Base-by-base conservation (phyloP, 331 rosid genomes). In the Pyracantha coccinea region DNA sequence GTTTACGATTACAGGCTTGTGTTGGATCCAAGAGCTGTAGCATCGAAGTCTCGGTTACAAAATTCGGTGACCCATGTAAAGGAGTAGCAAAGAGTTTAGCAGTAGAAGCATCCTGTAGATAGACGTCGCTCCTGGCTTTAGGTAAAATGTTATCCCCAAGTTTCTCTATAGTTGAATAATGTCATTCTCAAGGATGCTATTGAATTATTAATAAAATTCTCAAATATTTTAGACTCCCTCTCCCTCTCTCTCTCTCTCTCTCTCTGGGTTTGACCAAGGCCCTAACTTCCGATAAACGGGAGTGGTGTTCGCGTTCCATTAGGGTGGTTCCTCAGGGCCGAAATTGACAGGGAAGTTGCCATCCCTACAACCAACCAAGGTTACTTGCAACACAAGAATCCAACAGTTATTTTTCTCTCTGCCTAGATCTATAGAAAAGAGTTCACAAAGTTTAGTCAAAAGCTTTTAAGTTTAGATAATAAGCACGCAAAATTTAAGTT, bases 51-150 rank as follows among this genome's bases (percentile, higher is more conserved):
- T 89, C 97, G n/a, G 69, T 41, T 11, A 58, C 79, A 44, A 74
- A 78, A 23, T 90, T 92, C 0, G 99, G 97, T 38, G 84, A 92
- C 83, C 97, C 99, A 1, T 95, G 99, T 70, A 17, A 17, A 66
- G 97, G 97, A 78, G 86, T 81, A n/a, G 25, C 80, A 20, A 95
- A 92, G 83, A 88, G 97, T 80, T 83, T 92, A 86, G 97, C 97
- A 44, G 97, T 95, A 54, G 99, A 92, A 82, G 99, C 91, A 79
- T 78, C 87, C 27, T 95, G 99, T 84, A 70, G 86, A 73, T 86
- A 77, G 74, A 74, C 38, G 61, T n/a, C 60, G 65, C 82, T 68
- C 81, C 47, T 44, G 73, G 35, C 63, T 32, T 69, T 55, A 32
- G 3, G 25, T 53, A 61, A 21, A 24, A n/a, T 63, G 63, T 32